Conservation (phyloP, 2,329 filamentous ascomycete genomes). For the Penicillium sp. region DNA sequence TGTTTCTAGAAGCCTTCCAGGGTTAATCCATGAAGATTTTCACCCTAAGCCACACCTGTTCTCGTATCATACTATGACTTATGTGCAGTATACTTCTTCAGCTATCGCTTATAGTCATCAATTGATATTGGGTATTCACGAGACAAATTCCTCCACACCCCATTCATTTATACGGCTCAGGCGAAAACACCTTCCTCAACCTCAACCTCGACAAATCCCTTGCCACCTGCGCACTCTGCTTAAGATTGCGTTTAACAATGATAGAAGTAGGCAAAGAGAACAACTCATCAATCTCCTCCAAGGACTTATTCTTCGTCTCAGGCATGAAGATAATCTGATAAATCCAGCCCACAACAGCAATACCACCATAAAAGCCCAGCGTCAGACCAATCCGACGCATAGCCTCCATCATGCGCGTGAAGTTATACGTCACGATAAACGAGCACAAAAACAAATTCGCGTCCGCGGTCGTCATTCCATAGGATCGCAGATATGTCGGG, state of each 20-base stretch:
- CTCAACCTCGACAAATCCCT: slow-evolving; percentile 47
- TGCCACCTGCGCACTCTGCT: slow-evolving; percentile 47
- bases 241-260: slow-evolving; percentile 61
- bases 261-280: slow-evolving; percentile 65
- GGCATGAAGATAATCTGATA: slow-evolving; percentile 77
- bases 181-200: slow-evolving; percentile 51
- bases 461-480: slow-evolving; percentile 72
- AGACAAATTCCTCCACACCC: background rate
- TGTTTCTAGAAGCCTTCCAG: too few species aligned
- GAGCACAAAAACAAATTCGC: slow-evolving; percentile 69
- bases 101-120: too few species aligned
- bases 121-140: too few species aligned
- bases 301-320: slow-evolving; percentile 68
- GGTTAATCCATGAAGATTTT: too few species aligned
- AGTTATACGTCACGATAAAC: slow-evolving; percentile 76
- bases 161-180: slow-evolving; percentile 20
- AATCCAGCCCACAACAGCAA: slow-evolving; percentile 68
- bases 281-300: slow-evolving; percentile 71
- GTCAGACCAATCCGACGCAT: slow-evolving; percentile 67
- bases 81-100: too few species aligned
- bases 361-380: slow-evolving; percentile 73
- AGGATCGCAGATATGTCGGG: slow-evolving; percentile 70
- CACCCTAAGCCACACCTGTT: too few species aligned
- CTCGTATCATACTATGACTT: too few species aligned
- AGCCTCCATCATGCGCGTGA: slow-evolving; percentile 67